These are phyloP conservation scores for Backusella westeae DNA, from an alignment of 192 early-diverging fungal genomes.

Conservation along the genomic window DNA sequence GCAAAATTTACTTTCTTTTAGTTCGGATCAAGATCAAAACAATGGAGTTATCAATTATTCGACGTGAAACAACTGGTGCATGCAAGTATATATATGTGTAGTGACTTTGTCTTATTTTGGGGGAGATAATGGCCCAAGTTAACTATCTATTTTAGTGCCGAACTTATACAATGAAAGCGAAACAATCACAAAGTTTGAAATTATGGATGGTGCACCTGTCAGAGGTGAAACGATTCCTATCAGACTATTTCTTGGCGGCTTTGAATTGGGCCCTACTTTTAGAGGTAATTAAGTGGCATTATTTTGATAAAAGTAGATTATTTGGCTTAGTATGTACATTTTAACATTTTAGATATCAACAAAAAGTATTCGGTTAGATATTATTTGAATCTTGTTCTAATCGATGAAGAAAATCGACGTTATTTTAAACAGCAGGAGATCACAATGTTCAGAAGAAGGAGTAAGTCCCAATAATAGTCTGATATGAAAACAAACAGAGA, in stretches of 20 bases:
- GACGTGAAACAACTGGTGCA: conserved; percentile 94
- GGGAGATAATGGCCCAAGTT: background rate
- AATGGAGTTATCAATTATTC: conserved; percentile 99
- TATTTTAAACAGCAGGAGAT: conserved; percentile 99
- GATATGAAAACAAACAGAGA: background rate
- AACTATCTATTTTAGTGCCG: conserved; percentile 53
- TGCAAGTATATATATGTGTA: conserved; percentile 36
- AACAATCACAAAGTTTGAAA: conserved; percentile 98
- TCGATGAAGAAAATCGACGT: conserved; percentile 98
- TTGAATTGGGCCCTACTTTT: conserved; percentile 99
- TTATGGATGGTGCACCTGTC: conserved; percentile 99
- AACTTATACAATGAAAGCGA: conserved; percentile 99
- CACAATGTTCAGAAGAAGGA: conserved; percentile 69
- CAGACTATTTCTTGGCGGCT: conserved; percentile 93
- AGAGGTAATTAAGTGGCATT: conserved; percentile 51
- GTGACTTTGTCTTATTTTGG: background rate
- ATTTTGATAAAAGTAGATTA: background rate
- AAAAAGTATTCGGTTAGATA: conserved; percentile 99
- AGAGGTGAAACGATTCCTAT: conserved; percentile 98
- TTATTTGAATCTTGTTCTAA: conserved; percentile 95
- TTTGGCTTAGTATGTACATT: background rate
- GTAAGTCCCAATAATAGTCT: conserved; percentile 23
- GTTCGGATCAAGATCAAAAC: conserved; percentile 99
- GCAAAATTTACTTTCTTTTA: conserved; percentile 98
- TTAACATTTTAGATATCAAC: conserved; percentile 64